Evolutionary conservation across 2,329 filamentous ascomycete genomes (phyloP).

Genomic region (Epicoccum sorghinum): DNA sequence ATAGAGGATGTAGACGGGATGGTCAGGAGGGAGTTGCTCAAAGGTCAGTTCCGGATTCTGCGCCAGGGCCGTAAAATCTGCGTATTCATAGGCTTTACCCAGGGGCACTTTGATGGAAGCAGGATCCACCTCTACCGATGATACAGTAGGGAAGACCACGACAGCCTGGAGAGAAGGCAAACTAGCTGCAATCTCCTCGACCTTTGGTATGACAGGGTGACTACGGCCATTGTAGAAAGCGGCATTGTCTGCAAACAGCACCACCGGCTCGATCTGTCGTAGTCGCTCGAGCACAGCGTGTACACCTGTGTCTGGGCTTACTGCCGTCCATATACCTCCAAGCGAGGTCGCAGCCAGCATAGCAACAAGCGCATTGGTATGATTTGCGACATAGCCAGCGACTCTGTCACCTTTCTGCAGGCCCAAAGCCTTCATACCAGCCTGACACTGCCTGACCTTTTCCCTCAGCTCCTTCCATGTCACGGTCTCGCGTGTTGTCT

Average conservation of each 20-base stretch:
- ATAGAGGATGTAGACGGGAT: conserved; percentile 93
- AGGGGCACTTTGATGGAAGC: conserved; percentile 48
- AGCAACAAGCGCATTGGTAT: conserved; percentile 82
- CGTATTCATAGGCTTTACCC: conserved; percentile 46
- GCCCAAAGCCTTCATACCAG: conserved; percentile 70
- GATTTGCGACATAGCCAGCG: conserved; percentile 84
- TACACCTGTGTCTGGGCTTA: conserved; percentile 90
- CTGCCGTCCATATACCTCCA: conserved; percentile 90
- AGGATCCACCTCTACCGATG: conserved; percentile 48
- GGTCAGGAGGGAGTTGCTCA: conserved; percentile 78
- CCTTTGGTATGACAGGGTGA: conserved; percentile 80
- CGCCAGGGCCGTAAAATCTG: conserved; percentile 51
- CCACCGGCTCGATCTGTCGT: conserved; percentile 79
- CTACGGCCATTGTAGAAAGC: conserved; percentile 90
- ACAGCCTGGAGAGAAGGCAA: conserved; percentile 72
- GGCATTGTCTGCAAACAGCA: conserved; percentile 87
- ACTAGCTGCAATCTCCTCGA: conserved; percentile 73
- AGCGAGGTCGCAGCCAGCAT: conserved; percentile 84
- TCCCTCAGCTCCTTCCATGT: conserved; percentile 84
- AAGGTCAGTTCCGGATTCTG: conserved; percentile 57
- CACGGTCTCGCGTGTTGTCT: conserved; percentile 68
- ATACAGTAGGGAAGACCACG: conserved; percentile 73
- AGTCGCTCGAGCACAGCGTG: conserved; percentile 88
- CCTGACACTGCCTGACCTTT: conserved; percentile 74
- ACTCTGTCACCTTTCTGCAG: conserved; percentile 67